phyloP scores from a whole-genome alignment of 805 yeast species.

The Candida incommunis region DNA sequence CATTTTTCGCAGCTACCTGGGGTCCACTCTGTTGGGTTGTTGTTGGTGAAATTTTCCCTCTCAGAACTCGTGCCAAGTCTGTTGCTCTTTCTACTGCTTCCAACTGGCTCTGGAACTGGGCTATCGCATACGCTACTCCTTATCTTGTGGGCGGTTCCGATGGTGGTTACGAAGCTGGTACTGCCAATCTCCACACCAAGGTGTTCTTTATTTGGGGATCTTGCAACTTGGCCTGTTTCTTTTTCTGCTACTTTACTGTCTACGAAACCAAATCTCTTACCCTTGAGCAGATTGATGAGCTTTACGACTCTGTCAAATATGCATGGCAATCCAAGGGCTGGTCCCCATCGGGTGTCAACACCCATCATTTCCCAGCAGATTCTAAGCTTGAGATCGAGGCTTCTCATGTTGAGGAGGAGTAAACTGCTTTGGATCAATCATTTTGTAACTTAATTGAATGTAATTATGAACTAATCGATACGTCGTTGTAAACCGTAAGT shows the following conservation, averaged over 20 bases:
- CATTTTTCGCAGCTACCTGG: conserved; percentile 73
- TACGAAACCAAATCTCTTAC: conserved; percentile 40
- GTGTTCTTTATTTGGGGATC: conserved; percentile 1
- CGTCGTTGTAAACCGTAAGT: too few species aligned
- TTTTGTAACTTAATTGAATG: background rate
- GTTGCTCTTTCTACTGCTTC: conserved; percentile 60
- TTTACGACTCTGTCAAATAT: conserved; percentile 28
- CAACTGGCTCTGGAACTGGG: conserved; percentile 71
- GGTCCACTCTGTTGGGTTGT: conserved; percentile 70
- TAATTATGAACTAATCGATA: too few species aligned
- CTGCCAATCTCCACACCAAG: conserved; percentile 1
- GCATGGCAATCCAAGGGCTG: conserved; percentile 30
- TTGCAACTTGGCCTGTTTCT: background rate
- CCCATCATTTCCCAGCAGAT: background rate
- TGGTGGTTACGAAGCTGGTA: conserved; percentile 1
- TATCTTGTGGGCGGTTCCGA: conserved; percentile 1
- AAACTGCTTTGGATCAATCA: background rate
- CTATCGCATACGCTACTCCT: conserved; percentile 56
- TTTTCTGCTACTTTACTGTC: conserved; percentile 23
- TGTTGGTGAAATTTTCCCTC: conserved; percentile 50
- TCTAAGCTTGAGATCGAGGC: background rate
- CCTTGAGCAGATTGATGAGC: conserved; percentile 60
- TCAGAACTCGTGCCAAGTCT: conserved; percentile 62
- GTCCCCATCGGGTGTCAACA: background rate
- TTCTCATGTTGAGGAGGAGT: background rate